These are phyloP conservation scores for Diaporthe sp. DNA, from an alignment of 2,329 filamentous ascomycete species.

Conservation along the genomic window DNA sequence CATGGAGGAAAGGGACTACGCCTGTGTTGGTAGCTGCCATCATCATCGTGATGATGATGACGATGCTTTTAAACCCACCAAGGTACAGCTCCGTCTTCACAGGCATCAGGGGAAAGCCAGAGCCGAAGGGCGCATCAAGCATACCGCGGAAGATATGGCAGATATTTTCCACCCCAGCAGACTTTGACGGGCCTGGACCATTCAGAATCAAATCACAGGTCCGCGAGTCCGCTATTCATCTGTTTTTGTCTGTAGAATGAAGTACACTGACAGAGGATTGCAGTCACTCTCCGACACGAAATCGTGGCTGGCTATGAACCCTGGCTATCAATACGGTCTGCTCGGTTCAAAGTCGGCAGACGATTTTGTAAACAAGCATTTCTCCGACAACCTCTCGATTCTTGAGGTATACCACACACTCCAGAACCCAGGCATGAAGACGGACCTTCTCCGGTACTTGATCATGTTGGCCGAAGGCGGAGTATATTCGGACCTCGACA, in stretches of 20 bases:
- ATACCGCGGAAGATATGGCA: conserved; percentile 49
- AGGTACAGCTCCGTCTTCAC: background rate
- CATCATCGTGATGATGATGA: background rate
- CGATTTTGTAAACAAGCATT: conserved; percentile 47
- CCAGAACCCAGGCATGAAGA: conserved; percentile 49
- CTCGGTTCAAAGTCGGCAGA: conserved; percentile 48
- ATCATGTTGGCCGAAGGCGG: conserved; percentile 51
- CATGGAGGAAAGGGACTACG: background rate
- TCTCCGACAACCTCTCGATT: conserved; percentile 42
- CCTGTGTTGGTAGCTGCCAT: background rate
- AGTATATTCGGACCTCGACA: conserved; percentile 72
- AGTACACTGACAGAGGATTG: background rate
- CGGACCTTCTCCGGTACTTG: conserved; percentile 49
- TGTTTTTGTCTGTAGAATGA: background rate
- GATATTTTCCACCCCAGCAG: conserved; percentile 44
- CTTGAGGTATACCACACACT: conserved; percentile 44
- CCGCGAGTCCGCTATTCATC: background rate
- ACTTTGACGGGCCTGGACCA: background rate
- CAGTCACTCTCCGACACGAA: conserved; percentile 43
- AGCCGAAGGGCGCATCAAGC: background rate
- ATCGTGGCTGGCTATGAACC: conserved; percentile 47
- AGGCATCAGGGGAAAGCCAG: background rate
- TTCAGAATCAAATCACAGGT: background rate
- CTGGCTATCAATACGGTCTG: conserved; percentile 45
- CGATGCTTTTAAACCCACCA: background rate